Conservation (phyloP, 805 yeast species). For the Ogataea paraovalis region DNA sequence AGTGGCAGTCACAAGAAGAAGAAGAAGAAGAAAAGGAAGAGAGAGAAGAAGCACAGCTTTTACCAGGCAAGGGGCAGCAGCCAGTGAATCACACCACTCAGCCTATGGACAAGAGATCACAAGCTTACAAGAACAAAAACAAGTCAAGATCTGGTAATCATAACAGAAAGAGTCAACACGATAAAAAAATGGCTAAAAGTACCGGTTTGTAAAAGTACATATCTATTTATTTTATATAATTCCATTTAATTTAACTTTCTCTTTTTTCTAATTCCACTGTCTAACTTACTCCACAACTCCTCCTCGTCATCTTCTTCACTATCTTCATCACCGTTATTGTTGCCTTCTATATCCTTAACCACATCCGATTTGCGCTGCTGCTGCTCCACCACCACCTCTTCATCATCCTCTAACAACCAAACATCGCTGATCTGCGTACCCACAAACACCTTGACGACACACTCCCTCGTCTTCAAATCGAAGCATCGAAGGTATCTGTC, state of each 20-base stretch:
- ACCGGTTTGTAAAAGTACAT: not conserved
- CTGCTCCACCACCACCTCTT: conserved; percentile 26
- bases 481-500: conserved; percentile 84
- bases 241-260: conserved; percentile 17
- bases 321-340: conserved; percentile 27
- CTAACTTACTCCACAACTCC: conserved; percentile 31
- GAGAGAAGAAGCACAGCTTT: too few relatives aligned
- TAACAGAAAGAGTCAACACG: conserved; percentile 59
- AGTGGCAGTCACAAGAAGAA: conserved; percentile 14
- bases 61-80: too few relatives aligned
- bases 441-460: conserved; percentile 66
- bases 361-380: too few relatives aligned
- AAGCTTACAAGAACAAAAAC: conserved; percentile 47
- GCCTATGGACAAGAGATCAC: conserved; percentile 30
- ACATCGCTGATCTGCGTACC: conserved; percentile 67
- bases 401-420: conserved; percentile 45
- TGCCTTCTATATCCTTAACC: too few relatives aligned
- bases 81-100: too few relatives aligned
- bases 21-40: conserved; percentile 4
- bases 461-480: conserved; percentile 54
- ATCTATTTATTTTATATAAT: too few relatives aligned
- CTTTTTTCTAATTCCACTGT: conserved; percentile 23
- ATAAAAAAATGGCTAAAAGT: conserved; percentile 42
- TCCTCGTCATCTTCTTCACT: conserved; percentile 33
- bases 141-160: conserved; percentile 61